Conservation (phyloP, 2,329 filamentous ascomycete genomes). For the Colletotrichum paranaense region DNA sequence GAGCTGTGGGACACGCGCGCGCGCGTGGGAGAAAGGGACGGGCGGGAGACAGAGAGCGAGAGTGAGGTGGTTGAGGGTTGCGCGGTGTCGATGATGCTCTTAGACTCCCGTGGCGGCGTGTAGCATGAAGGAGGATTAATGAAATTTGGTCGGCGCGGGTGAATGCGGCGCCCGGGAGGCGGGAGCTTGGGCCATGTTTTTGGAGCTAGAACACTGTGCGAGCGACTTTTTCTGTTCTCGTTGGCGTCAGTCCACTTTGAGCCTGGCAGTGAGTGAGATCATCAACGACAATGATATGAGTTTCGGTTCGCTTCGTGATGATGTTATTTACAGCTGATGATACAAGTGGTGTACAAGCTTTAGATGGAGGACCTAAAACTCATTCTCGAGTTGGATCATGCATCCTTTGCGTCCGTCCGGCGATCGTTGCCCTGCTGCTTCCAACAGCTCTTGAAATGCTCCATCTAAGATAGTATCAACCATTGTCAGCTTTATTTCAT, state of each 20-base stretch:
- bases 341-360: neutral
- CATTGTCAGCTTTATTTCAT: neutral
- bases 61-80: neutral
- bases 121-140: slow-evolving; percentile 30
- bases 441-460: slow-evolving; percentile 90
- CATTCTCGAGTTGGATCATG: slow-evolving; percentile 39
- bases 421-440: slow-evolving; percentile 88
- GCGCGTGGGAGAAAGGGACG: neutral
- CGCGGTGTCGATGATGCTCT: neutral
- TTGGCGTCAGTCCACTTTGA: slow-evolving; percentile 3
- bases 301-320: neutral
- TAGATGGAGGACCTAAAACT: neutral
- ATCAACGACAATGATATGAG: neutral
- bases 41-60: neutral
- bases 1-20: too few relatives aligned
- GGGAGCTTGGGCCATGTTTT: slow-evolving; percentile 26
- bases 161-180: slow-evolving; percentile 20
- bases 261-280: neutral
- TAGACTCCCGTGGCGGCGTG: neutral
- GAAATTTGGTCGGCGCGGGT: slow-evolving; percentile 29
- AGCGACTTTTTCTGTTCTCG: neutral
- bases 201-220: slow-evolving; percentile 8
- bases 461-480: slow-evolving; percentile 67
- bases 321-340: neutral
- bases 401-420: slow-evolving; percentile 82